phyloP scores from a whole-genome alignment of 2,329 filamentous ascomycete species.

The Exophiala dermatitidis region DNA sequence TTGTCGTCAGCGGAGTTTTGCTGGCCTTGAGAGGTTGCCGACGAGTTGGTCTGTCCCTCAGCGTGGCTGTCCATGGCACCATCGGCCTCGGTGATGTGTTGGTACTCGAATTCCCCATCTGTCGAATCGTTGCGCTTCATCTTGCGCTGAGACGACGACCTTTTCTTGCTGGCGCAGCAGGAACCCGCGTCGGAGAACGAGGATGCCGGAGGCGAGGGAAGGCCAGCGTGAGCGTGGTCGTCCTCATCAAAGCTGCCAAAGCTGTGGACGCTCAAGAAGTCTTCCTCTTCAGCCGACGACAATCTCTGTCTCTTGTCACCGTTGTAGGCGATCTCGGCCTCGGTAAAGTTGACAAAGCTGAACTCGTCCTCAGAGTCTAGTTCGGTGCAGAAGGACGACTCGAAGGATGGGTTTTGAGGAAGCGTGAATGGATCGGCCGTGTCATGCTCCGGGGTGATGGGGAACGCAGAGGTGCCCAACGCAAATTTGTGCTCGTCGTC shows the following conservation, averaged over 20 bases:
- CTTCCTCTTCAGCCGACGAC: conserved; percentile 59
- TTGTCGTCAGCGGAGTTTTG: conserved; percentile 41
- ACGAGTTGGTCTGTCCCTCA: conserved; percentile 37
- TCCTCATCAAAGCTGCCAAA: conserved; percentile 69
- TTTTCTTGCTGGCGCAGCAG: conserved; percentile 38
- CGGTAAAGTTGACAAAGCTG: conserved; percentile 64
- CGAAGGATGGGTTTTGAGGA: conserved; percentile 55
- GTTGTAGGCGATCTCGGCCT: conserved; percentile 52
- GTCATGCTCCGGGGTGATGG: conserved; percentile 36
- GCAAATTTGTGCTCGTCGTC: conserved; percentile 54
- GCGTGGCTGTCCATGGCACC: conserved; percentile 36
- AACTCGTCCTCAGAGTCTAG: conserved; percentile 89
- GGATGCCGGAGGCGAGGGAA: conserved; percentile 57
- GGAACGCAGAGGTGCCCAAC: conserved; percentile 41
- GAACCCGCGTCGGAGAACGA: conserved; percentile 46
- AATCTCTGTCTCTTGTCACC: conserved; percentile 66
- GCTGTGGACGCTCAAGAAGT: conserved; percentile 68
- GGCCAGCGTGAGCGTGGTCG: conserved; percentile 51
- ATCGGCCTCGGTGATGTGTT: conserved; percentile 30
- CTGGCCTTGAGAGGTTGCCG: conserved; percentile 37
- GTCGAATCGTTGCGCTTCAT: conserved; percentile 29
- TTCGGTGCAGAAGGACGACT: conserved; percentile 66
- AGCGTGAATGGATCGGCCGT: conserved; percentile 26
- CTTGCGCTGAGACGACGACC: conserved; percentile 32
- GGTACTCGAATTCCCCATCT: conserved; percentile 31